Evolutionary conservation across 495 filamentous ascomycete species (phyloP).

Genomic region (Penicillium longicatenatum): DNA sequence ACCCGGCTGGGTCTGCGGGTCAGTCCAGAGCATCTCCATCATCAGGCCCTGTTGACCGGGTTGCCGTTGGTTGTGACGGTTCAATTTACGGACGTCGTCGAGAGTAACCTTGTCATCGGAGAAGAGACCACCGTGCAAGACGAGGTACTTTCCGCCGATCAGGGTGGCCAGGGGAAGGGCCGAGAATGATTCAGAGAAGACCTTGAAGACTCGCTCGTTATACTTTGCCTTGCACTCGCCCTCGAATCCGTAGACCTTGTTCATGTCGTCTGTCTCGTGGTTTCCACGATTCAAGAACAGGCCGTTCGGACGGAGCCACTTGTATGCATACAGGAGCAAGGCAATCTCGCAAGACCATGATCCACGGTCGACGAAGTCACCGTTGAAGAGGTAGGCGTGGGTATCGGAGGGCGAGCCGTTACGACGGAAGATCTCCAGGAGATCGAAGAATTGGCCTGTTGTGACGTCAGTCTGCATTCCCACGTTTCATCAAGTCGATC

Average conservation of each 20-base stretch:
- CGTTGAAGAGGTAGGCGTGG: constrained; percentile 96
- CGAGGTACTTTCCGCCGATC: constrained; percentile 88
- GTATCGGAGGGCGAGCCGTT: constrained; percentile 82
- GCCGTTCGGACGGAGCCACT: constrained; percentile 82
- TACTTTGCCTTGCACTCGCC: constrained; percentile 99
- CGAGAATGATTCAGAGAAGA: constrained; percentile 98
- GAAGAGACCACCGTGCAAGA: constrained; percentile 95
- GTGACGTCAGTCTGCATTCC: constrained; percentile 12
- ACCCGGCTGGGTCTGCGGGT: constrained; percentile 83
- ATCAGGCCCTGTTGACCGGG: constrained; percentile 95
- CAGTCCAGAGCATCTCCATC: constrained; percentile 99
- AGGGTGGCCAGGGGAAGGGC: constrained; percentile 90
- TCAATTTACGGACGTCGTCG: constrained; percentile 89
- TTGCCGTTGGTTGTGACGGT: constrained; percentile 89
- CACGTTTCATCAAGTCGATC: neutral
- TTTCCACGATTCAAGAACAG: constrained; percentile 99
- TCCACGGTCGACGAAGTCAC: constrained; percentile 96
- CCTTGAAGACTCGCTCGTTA: constrained; percentile 91
- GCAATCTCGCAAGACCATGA: constrained; percentile 98
- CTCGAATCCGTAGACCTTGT: constrained; percentile 97
- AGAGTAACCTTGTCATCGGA: constrained; percentile 92
- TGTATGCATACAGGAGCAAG: constrained; percentile 91
- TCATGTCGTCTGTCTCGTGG: constrained; percentile 99
- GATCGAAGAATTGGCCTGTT: constrained; percentile 93
- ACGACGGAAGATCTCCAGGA: constrained; percentile 92